Base-by-base conservation (phyloP, 176 grass and related monocot genomes). In the Aegilops sharonensis region DNA sequence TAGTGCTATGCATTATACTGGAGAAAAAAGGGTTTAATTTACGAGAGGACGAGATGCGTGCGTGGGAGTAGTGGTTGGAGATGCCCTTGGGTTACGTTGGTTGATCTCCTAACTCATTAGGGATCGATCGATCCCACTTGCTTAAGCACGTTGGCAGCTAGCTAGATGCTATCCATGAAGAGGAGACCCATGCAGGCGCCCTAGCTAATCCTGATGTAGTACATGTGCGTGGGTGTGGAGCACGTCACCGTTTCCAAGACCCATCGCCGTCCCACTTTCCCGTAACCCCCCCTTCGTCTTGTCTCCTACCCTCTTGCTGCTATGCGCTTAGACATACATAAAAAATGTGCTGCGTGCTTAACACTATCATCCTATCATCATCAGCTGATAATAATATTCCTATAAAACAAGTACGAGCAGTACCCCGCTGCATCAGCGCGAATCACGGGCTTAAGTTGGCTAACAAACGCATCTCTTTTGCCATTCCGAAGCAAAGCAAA, bases 211-310 rank as follows among this genome's bases (percentile, higher is more conserved):
- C 47, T 5, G 1, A 50, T 17, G 13, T 5, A 6, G 4, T 15
- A 48, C 13, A 15, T 14, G 48, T 52, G 14, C 48, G 14, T 52
- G 48, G 48, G 48, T 52, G 14, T 52, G 48, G 48, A 17, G 48
- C 48, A 52, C 48, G 48, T 52, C 71, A 82, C 83, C 20, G 17
- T 80, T 81, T 61, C 77, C 77, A 48, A 81, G 45, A 81, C 36
- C 21, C 27, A 30, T 60, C 65, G 11, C 10, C 75, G 64, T 35
- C 36, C 36, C 40, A 5, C 35, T 73, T 48, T 14, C 68, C 69
- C 69, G 10, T 61, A 61, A 27, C 21, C 60, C 34, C 52, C 15
- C 64, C 39, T 45, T 43, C 21, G 14, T 39, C 24, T 56, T 20
- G 52, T 1, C 52, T 20, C 52, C 17, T 56, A 18, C 52, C 1